Evolutionary conservation across 2,329 filamentous ascomycete genomes (phyloP).

Genomic region (Neofusicoccum parvum): DNA sequence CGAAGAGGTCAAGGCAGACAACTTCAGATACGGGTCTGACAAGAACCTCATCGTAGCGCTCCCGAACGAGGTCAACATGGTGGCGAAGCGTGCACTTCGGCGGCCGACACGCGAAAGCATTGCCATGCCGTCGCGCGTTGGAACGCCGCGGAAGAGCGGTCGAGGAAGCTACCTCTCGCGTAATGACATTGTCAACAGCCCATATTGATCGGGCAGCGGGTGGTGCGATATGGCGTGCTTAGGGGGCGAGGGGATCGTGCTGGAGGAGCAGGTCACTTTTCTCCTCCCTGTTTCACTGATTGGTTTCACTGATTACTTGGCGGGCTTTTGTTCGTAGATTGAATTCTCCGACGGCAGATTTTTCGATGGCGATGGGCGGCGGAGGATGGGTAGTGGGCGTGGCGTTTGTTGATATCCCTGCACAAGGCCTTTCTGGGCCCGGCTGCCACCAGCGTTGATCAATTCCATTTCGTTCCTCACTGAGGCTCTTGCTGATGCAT

Average conservation of each 20-base stretch:
- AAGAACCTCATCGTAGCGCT: conserved; percentile 98
- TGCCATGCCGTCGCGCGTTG: conserved; percentile 59
- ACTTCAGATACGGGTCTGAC: conserved; percentile 96
- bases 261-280: not conserved
- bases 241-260: too few relatives aligned
- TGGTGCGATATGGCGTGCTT: not conserved
- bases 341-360: not conserved
- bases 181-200: conserved; percentile 81
- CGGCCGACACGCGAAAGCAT: conserved; percentile 93
- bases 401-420: conserved; percentile 18
- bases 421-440: not conserved
- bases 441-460: conserved; percentile 3
- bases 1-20: conserved; percentile 95
- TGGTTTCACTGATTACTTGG: not conserved
- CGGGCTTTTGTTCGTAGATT: not conserved
- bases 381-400: not conserved
- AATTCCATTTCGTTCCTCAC: not conserved
- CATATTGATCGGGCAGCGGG: conserved; percentile 47
- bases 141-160: conserved; percentile 26
- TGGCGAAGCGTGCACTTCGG: conserved; percentile 81
- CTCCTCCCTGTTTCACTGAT: not conserved
- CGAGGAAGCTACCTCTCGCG: conserved; percentile 73
- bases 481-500: not conserved
- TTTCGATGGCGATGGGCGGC: not conserved
- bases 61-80: conserved; percentile 98